Conservation (phyloP, 2,329 filamentous ascomycete species). For the Cryphonectria radicalis region DNA sequence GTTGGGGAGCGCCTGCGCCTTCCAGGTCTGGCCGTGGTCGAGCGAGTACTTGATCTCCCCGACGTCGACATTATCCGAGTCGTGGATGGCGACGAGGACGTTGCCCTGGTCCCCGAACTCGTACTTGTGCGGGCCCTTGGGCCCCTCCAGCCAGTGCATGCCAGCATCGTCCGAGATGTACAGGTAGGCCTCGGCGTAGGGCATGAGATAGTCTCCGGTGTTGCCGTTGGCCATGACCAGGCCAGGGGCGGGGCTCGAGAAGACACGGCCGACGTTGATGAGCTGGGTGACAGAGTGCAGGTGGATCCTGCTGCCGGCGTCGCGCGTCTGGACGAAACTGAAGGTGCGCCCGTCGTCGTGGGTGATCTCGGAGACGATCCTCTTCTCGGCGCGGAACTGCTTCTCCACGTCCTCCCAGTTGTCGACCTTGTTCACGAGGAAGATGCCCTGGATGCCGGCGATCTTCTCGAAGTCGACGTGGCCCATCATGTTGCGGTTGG, state of each 20-base stretch:
- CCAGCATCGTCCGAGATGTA: constrained; percentile 93
- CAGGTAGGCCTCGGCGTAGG: constrained; percentile 75
- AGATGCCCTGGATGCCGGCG: constrained; percentile 86
- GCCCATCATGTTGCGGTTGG: constrained; percentile 77
- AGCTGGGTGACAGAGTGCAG: constrained; percentile 90
- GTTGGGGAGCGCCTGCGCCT: constrained; percentile 68
- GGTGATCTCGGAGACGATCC: constrained; percentile 80
- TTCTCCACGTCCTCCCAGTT: constrained; percentile 79
- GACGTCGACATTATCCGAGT: constrained; percentile 67
- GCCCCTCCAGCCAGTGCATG: constrained; percentile 75
- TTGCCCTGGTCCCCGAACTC: constrained; percentile 95
- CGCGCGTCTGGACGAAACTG: constrained; percentile 66
- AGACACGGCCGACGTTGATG: constrained; percentile 81
- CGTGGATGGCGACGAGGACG: constrained; percentile 80
- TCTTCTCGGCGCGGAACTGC: constrained; percentile 58
- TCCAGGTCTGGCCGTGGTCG: constrained; percentile 87
- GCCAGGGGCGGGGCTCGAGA: constrained; percentile 91
- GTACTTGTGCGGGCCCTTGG: constrained; percentile 88
- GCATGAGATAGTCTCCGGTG: constrained; percentile 72
- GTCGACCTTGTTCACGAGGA: constrained; percentile 85
- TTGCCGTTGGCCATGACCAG: constrained; percentile 95
- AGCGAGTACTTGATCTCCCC: constrained; percentile 74
- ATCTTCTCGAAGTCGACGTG: constrained; percentile 96
- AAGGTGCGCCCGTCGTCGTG: constrained; percentile 96
- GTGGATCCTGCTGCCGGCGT: constrained; percentile 69